These are phyloP conservation scores for Penicillium capsulatum DNA, from an alignment of 2,329 filamentous ascomycete genomes.

Conservation along the genomic window DNA sequence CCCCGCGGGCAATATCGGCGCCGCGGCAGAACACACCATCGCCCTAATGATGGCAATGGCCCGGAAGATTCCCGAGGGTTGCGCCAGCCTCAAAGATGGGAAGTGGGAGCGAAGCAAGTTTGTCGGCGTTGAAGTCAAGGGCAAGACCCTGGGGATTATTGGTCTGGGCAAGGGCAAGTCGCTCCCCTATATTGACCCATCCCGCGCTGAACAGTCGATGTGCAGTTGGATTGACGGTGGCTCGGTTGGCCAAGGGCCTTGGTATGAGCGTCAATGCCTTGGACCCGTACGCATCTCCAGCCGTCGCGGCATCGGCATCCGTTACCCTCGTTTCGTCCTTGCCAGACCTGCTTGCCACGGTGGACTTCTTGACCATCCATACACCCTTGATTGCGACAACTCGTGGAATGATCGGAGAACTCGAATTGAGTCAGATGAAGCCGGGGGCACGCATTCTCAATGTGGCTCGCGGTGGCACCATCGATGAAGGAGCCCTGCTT, in stretches of 20 bases:
- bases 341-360: constrained; percentile 58
- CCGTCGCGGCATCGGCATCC: constrained; percentile 64
- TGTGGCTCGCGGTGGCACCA: constrained; percentile 73
- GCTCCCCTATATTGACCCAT: background rate
- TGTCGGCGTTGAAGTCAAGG: constrained; percentile 72
- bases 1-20: constrained; percentile 73
- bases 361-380: constrained; percentile 77
- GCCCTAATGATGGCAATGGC: constrained; percentile 70
- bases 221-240: constrained; percentile 69
- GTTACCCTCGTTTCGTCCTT: constrained; percentile 60
- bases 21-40: constrained; percentile 74
- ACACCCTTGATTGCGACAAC: constrained; percentile 76
- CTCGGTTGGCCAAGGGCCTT: constrained; percentile 70
- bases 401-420: constrained; percentile 64
- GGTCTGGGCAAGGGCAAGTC: constrained; percentile 68
- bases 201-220: constrained; percentile 1
- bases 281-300: constrained; percentile 71
- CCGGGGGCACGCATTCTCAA: constrained; percentile 69
- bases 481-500: constrained; percentile 70
- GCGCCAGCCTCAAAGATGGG: constrained; percentile 64
- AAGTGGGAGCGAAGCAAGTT: constrained; percentile 72
- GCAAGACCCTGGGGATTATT: constrained; percentile 71
- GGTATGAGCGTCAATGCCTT: constrained; percentile 72
- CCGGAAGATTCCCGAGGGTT: constrained; percentile 67
- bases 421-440: constrained; percentile 68